Evolutionary conservation across 345 rosid species (phyloP).

Genomic region (Populus simonii): DNA sequence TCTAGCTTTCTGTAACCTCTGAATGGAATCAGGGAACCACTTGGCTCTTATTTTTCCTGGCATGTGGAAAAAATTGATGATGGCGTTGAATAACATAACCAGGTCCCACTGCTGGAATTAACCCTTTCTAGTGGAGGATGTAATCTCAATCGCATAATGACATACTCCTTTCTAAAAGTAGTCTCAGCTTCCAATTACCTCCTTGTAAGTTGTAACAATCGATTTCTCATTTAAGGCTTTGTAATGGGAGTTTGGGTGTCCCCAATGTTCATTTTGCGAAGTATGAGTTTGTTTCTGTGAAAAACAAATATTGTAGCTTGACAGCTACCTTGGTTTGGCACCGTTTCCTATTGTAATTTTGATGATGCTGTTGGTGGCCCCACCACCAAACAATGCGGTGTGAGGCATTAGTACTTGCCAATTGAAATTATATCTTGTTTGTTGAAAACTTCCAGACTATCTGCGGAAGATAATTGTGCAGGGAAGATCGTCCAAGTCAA

Average conservation of each 20-base stretch:
- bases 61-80: not conserved
- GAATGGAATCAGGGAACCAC: not conserved
- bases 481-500: conserved; percentile 97
- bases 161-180: no score
- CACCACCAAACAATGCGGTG: no score
- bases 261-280: not conserved
- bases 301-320: no score
- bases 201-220: not conserved
- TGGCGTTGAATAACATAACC: not conserved
- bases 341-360: not conserved
- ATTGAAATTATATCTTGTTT: not conserved
- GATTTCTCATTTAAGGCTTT: not conserved
- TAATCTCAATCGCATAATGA: no score
- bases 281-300: no score
- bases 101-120: not conserved
- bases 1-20: not conserved
- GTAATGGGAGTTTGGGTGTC: not conserved
- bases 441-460: conserved; percentile 52
- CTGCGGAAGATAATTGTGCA: conserved; percentile 94
- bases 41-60: not conserved
- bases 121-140: not conserved
- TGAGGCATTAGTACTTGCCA: not conserved
- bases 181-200: no score
- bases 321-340: no score
- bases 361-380: not conserved